Evolutionary conservation across 805 yeast genomes (phyloP).

Genomic region (Spathaspora arborariae): DNA sequence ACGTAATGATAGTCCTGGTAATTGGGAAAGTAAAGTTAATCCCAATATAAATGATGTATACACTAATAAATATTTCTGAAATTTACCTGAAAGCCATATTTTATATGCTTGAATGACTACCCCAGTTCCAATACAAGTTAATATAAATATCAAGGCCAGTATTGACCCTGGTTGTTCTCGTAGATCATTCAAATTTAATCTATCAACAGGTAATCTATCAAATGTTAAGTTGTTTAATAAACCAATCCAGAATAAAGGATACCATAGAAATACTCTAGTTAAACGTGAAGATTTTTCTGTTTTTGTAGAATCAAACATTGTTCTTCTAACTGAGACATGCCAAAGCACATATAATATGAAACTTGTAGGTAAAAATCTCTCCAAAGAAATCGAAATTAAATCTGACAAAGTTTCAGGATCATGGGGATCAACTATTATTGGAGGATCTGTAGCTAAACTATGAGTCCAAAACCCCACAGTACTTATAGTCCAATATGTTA

Average conservation of each 20-base stretch:
- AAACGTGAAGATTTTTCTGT: slow-evolving; percentile 30
- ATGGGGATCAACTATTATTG: slow-evolving; percentile 52
- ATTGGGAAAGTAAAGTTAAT: slow-evolving; percentile 39
- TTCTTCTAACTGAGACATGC: slow-evolving; percentile 49
- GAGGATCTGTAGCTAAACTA: slow-evolving; percentile 74
- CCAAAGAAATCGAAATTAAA: slow-evolving; percentile 66
- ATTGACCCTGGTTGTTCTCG: slow-evolving; percentile 75
- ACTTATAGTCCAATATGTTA: slow-evolving; percentile 53
- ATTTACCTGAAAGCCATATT: slow-evolving; percentile 75
- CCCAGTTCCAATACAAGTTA: slow-evolving; percentile 45
- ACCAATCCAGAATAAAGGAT: slow-evolving; percentile 80
- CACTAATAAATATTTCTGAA: slow-evolving; percentile 52
- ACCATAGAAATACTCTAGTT: slow-evolving; percentile 58
- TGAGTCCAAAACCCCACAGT: slow-evolving; percentile 83
- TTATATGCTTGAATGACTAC: slow-evolving; percentile 71
- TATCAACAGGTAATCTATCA: slow-evolving; percentile 83
- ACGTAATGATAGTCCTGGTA: slow-evolving; percentile 71
- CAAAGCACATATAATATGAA: slow-evolving; percentile 72
- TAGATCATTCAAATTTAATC: slow-evolving; percentile 70
- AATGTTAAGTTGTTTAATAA: slow-evolving; percentile 82
- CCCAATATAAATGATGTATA: slow-evolving; percentile 47
- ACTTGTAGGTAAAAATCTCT: slow-evolving; percentile 70
- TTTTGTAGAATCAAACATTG: slow-evolving; percentile 26
- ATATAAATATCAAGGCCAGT: slow-evolving; percentile 53
- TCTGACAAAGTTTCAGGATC: slow-evolving; percentile 53